Conservation (phyloP, 1,284 basidiomycete genomes). For the Trichosporon faecale region DNA sequence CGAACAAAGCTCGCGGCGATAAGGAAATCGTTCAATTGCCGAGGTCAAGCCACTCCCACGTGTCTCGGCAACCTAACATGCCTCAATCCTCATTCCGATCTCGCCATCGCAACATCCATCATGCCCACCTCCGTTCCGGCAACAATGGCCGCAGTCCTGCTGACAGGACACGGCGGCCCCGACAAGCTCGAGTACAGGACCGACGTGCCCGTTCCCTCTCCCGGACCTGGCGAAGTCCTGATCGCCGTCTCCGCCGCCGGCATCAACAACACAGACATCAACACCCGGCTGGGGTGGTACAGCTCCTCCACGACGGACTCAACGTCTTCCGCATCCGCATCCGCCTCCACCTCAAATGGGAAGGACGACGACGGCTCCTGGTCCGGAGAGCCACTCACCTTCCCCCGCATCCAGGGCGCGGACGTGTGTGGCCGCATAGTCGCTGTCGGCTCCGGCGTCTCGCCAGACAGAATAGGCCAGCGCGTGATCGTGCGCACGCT, state of each 20-base stretch:
- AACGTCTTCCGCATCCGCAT: not conserved
- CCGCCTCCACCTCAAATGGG: not conserved
- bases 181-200: constrained; percentile 13
- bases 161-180: constrained; percentile 12
- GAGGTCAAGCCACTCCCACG: not conserved
- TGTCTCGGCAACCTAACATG: not conserved
- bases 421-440: constrained; percentile 13
- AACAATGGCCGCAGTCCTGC: constrained; percentile 8
- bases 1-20: no score
- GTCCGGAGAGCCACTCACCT: constrained; percentile 9
- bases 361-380: constrained; percentile 5
- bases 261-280: constrained; percentile 18
- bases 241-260: constrained; percentile 12
- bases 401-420: constrained; percentile 17
- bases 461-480: not conserved
- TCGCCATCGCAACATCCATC: not conserved
- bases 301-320: not conserved
- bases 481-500: constrained; percentile 14
- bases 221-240: not conserved
- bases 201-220: constrained; percentile 10
- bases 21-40: no score
- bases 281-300: constrained; percentile 19
- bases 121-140: not conserved
- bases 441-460: not conserved
- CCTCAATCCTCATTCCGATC: not conserved